Base-by-base conservation (phyloP, 1,284 basidiomycete species). In the Cryptococcus sp. region DNA sequence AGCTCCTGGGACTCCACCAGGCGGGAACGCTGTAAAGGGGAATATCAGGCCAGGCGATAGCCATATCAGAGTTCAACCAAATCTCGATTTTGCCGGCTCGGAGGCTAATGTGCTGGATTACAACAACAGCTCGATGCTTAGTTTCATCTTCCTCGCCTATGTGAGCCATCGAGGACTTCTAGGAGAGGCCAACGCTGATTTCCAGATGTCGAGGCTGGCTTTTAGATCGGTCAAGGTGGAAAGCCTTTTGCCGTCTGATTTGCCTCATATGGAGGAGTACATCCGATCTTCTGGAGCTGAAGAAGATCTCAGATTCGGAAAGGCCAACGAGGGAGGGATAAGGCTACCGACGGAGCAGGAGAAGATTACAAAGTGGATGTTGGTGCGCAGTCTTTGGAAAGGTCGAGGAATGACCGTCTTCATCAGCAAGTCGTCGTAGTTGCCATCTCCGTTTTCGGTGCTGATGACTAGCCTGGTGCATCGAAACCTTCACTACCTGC, bases 81-180 rank as follows among this genome's bases (percentile, higher is more conserved):
- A 41, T 10, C 19, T n/a, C 19, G 35, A 34, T 34, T 48, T 38
- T 25, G 21, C 34, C 10, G 35, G 40, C 22, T 45, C 54, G 9
- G 51, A 57, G 31, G 39, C 34, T 12, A 65, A 69, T 37, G 70
- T 73, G 1, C 52, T 70, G 24, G 71, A 73, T 50, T 71, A 68
- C 44, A 54, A 51, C 19, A 58, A 62, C 38, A 68, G 57, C 19
- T 63, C 65, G 12, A 63, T 73, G 59, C 51, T 73, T 2, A 60
- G 54, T 19, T 67, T 72, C 35, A 40, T 69, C 28, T 58, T 63
- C 11, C 53, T 72, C 2, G 56, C 53, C 28, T 71, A 69, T 50
- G 68, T 72, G 47, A 57, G 69, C 59, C 28, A 6, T 6, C 7
- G 19, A 22, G 7, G 24, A 19, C 19, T 19, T 39, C 41, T 18